Conservation (phyloP, 1,139 yeast genomes). For the Torulaspora globosa region DNA sequence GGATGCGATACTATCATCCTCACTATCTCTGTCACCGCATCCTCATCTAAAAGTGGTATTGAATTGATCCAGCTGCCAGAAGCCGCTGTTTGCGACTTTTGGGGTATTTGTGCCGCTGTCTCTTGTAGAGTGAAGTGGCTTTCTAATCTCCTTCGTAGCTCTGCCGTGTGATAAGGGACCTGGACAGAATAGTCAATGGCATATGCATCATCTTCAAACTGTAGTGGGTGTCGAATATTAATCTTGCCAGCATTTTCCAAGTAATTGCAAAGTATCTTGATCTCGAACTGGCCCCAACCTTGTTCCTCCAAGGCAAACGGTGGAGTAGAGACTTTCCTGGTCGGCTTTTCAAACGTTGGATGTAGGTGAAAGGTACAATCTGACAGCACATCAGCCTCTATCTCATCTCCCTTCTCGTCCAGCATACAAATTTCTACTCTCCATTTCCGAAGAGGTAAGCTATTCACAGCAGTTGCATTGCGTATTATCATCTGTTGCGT, state of each 20-base stretch:
- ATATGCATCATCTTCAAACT: slow-evolving; percentile 70
- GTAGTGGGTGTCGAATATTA: slow-evolving; percentile 75
- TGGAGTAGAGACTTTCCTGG: slow-evolving; percentile 67
- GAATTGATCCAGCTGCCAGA: slow-evolving; percentile 34
- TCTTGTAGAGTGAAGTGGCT: slow-evolving; percentile 73
- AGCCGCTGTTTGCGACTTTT: slow-evolving; percentile 14
- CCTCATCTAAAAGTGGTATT: slow-evolving; percentile 55
- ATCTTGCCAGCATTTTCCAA: slow-evolving; percentile 80
- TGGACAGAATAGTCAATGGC: slow-evolving; percentile 66
- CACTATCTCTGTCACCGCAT: slow-evolving; percentile 81
- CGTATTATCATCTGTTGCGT: slow-evolving; percentile 78
- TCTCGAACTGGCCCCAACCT: slow-evolving; percentile 98
- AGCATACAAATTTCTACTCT: slow-evolving; percentile 66
- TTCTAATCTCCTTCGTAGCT: slow-evolving; percentile 58
- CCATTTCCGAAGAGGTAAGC: slow-evolving; percentile 94
- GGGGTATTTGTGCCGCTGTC: slow-evolving; percentile 26
- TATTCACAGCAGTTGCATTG: slow-evolving; percentile 73
- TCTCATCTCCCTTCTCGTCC: slow-evolving; percentile 72
- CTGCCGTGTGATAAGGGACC: slow-evolving; percentile 70
- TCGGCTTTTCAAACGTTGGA: slow-evolving; percentile 88
- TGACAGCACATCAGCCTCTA: slow-evolving; percentile 79
- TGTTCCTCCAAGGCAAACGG: slow-evolving; percentile 85
- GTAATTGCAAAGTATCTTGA: slow-evolving; percentile 68
- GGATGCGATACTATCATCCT: slow-evolving; percentile 92
- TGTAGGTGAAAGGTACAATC: slow-evolving; percentile 85